Percentiles rank a stretch among this genome's conserved stretches.
phyloP scores from a whole-genome alignment of 495 filamentous ascomycete species.

The Extremus antarcticus region DNA sequence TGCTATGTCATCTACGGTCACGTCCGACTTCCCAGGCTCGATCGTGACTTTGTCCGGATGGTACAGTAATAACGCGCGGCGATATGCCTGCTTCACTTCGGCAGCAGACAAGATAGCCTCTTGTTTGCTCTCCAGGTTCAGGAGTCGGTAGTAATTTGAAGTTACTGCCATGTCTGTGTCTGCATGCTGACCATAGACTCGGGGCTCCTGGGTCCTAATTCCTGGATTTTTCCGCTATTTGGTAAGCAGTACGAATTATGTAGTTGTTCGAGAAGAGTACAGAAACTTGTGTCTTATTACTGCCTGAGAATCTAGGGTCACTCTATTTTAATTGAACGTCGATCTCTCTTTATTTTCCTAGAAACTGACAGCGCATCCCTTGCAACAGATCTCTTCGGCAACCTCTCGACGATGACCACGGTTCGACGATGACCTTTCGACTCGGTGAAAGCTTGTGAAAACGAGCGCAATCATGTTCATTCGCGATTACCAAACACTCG shows the following conservation, averaged over 20 bases:
- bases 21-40: background rate
- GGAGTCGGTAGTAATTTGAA: constrained; percentile 43
- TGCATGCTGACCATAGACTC: background rate
- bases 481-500: too few relatives aligned
- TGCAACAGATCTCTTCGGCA: background rate
- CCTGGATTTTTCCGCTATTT: too few relatives aligned
- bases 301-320: too few relatives aligned
- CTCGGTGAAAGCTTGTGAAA: too few relatives aligned
- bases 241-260: too few relatives aligned
- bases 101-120: constrained; percentile 21
- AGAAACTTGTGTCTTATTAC: too few relatives aligned
- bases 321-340: background rate
- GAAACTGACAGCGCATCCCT: background rate
- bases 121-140: constrained; percentile 34
- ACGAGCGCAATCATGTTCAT: too few relatives aligned
- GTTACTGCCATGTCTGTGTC: background rate
- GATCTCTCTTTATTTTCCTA: too few relatives aligned
- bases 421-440: too few relatives aligned
- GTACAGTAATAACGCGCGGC: constrained; percentile 61
- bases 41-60: constrained; percentile 64
- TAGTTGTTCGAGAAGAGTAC: too few relatives aligned
- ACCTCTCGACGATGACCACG: too few relatives aligned
- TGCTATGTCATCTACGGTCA: constrained; percentile 67
- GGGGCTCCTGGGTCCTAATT: too few relatives aligned
- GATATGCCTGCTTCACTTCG: constrained; percentile 65